Conservation (phyloP, 2,329 filamentous ascomycete genomes). For the Colletotrichum eleusines region DNA sequence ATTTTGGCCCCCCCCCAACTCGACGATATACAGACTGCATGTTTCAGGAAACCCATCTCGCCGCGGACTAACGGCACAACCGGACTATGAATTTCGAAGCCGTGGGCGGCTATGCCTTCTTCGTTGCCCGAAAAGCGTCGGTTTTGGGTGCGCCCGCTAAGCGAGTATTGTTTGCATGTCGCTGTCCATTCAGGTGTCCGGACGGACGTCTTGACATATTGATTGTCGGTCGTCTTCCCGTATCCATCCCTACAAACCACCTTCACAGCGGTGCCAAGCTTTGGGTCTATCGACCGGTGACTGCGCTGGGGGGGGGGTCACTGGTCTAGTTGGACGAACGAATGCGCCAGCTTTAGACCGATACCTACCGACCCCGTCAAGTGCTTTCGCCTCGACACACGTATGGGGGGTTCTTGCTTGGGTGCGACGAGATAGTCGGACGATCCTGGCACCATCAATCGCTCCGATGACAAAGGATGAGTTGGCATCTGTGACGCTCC, state of each 20-base stretch:
- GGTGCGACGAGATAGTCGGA: conserved; percentile 9
- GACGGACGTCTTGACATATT: conserved; percentile 15
- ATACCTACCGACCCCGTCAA: conserved; percentile 6
- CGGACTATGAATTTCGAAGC: not conserved
- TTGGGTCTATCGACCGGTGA: conserved; percentile 27
- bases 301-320: conserved; percentile 30
- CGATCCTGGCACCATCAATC: conserved; percentile 22
- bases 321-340: conserved; percentile 14
- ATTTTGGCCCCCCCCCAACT: not conserved
- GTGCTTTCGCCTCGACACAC: conserved; percentile 15
- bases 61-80: not conserved
- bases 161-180: not conserved
- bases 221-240: conserved; percentile 26
- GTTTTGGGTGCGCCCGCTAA: not conserved
- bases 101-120: not conserved
- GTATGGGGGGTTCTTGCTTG: conserved; percentile 20
- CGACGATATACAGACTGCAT: not conserved
- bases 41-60: conserved; percentile 1
- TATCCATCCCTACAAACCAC: conserved; percentile 4
- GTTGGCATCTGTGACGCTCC: conserved; percentile 30
- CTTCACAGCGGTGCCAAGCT: conserved; percentile 8
- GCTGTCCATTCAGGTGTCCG: conserved; percentile 36
- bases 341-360: conserved; percentile 24
- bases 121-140: not conserved
- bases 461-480: conserved; percentile 15